Base-by-base conservation (phyloP, 371 early-diverging fungal species). In the Mucor plumbeus region DNA sequence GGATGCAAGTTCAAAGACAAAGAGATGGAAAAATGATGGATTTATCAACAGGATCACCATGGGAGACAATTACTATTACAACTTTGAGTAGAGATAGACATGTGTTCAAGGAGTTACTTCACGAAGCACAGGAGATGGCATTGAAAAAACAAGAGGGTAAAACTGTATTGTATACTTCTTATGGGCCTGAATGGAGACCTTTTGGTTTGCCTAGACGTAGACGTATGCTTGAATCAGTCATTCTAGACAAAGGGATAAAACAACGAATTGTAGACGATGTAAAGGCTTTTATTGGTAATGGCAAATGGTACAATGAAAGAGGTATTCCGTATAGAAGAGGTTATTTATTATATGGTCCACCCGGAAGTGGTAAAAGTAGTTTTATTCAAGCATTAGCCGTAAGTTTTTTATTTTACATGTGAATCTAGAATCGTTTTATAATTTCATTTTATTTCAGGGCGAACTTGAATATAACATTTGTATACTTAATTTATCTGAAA, bases 291-390 rank as follows among this genome's bases (percentile, higher is more conserved):
- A 87, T 96, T 55, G 78, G 74, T 14, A 95, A 92, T 68, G 94
- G 95, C 8, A 88, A 91, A 72, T 99, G 99, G 99, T 99, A 99
- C 73, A 87, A 88, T 61, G 93, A 96, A 64, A 83, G 98, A 67
- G 98, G 95, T 7, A 98, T 99, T 54, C 99, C 99, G 3, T 98
- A 98, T 75, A 86, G 99, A 41, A 85, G 99, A 39, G 99, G 99
- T 1, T 99, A 99, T 76, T 77, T 99, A 60, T 85, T 99, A 4
- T 92, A 98, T 78, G 99, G 99, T 1, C 97, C 98, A 34, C 99
- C 99, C 0, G 99, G 99, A 13, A 96, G 95, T 26, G 99, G 99
- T 26, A 99, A 99, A 77, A 97, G 96, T 43, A 91, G 93, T 64
- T 99, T 97, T 72, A 99, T 99, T 55, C 97, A 96, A 78, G 98